Evolutionary conservation across 1,284 basidiomycete genomes (phyloP).

Genomic region (Trichosporon ovoides): DNA sequence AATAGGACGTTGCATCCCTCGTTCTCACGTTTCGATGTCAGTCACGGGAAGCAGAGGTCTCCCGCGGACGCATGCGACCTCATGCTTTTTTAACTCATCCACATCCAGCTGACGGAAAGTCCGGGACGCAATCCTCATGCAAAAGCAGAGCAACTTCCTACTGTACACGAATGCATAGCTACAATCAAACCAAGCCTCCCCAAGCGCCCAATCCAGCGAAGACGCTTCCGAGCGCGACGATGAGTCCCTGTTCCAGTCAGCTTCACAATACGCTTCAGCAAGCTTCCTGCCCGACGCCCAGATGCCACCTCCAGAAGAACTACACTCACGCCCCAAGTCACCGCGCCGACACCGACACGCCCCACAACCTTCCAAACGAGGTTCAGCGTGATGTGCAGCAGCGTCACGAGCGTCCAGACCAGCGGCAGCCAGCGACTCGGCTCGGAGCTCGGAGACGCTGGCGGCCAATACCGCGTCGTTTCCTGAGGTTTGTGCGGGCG

Average conservation of each 20-base stretch:
- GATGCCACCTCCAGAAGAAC: too few species aligned
- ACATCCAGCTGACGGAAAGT: too few species aligned
- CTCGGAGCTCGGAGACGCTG: conserved; percentile 22
- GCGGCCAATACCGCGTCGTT: conserved; percentile 14
- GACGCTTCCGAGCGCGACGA: conserved; percentile 45
- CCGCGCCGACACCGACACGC: conserved; percentile 43
- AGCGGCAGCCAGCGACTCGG: conserved; percentile 28
- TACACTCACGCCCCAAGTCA: conserved; percentile 48
- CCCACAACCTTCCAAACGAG: conserved; percentile 46
- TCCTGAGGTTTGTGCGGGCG: too few species aligned
- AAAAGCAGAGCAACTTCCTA: too few species aligned
- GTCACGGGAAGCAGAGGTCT: too few species aligned
- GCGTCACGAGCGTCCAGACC: conserved; percentile 34
- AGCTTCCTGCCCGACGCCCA: too few species aligned
- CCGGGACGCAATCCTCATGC: too few species aligned
- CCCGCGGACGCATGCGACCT: too few species aligned
- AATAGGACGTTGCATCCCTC: too few species aligned
- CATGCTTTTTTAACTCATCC: too few species aligned
- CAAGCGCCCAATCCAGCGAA: conserved; percentile 47
- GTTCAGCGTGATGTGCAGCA: conserved; percentile 36
- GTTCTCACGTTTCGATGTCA: too few species aligned
- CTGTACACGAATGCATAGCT: neutral
- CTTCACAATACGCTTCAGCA: neutral
- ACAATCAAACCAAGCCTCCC: conserved; percentile 44
- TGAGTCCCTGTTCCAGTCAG: conserved; percentile 39